Conservation (phyloP, 495 filamentous ascomycete species). For the Entonaema liquescens region DNA sequence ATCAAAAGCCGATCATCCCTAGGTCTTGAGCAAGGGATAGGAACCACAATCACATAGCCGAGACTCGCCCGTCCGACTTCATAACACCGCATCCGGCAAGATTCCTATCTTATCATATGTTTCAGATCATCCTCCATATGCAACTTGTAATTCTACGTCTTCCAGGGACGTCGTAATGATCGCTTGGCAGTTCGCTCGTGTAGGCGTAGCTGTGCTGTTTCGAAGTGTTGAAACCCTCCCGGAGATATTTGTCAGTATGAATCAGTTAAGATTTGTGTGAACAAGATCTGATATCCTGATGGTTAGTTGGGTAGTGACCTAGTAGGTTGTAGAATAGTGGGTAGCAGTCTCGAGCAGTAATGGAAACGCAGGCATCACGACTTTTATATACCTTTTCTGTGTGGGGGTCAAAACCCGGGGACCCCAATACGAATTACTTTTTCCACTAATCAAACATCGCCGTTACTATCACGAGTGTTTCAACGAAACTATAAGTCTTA, state of each 20-base stretch:
- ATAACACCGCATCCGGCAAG: conserved; percentile 12
- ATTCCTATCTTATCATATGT: neutral
- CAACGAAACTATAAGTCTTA: conserved; percentile 11
- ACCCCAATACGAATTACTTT: conserved; percentile 11
- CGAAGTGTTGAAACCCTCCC: neutral
- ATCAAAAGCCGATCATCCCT: neutral
- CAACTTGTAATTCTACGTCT: neutral
- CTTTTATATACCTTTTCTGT: conserved; percentile 24
- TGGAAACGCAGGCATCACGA: neutral
- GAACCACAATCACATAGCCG: conserved; percentile 4
- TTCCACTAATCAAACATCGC: conserved; percentile 31
- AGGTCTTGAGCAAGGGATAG: conserved; percentile 21
- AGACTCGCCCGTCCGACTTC: conserved; percentile 1
- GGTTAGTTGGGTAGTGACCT: neutral
- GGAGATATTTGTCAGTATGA: neutral
- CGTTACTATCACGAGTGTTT: conserved; percentile 18
- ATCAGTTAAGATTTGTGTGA: too few relatives aligned
- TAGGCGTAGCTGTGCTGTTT: neutral
- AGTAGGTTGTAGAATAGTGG: neutral
- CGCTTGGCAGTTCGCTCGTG: neutral
- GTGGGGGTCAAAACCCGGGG: conserved; percentile 29
- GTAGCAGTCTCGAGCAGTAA: neutral
- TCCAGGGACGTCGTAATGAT: neutral
- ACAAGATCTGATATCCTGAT: neutral
- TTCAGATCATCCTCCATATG: neutral